phyloP scores from a whole-genome alignment of 805 yeast species.

The Kuraishia ogatae region DNA sequence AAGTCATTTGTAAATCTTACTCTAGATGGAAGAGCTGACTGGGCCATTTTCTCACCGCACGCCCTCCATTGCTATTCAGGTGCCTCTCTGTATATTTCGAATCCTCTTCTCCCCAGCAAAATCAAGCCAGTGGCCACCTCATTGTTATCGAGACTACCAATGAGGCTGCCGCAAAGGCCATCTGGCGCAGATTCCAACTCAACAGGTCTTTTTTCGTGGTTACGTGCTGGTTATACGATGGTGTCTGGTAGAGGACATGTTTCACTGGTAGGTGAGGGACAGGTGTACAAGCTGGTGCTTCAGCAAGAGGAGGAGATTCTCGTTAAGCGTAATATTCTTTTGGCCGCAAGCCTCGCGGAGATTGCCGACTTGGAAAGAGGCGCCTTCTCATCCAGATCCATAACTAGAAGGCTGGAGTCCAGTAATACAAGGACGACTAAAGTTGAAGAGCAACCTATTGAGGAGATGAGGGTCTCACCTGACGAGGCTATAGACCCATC shows the following conservation, averaged over 20 bases:
- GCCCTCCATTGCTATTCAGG: constrained; percentile 48
- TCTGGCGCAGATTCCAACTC: constrained; percentile 9
- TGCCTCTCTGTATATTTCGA: constrained; percentile 32
- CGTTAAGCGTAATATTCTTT: constrained; percentile 34
- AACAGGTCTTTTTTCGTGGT: constrained; percentile 33
- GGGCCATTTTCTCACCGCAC: constrained; percentile 45
- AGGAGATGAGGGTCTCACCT: neutral
- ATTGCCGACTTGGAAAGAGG: constrained; percentile 27
- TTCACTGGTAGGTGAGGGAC: constrained; percentile 47
- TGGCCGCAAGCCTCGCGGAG: constrained; percentile 45
- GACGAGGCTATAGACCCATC: neutral
- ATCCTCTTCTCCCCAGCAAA: constrained; percentile 26
- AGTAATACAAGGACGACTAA: neutral
- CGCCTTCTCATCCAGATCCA: neutral
- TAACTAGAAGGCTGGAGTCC: neutral
- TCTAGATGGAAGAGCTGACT: constrained; percentile 53
- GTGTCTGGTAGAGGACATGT: constrained; percentile 51
- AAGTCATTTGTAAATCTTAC: constrained; percentile 35
- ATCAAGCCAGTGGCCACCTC: neutral
- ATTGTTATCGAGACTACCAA: neutral
- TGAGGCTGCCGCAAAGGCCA: constrained; percentile 13
- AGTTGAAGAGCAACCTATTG: neutral
- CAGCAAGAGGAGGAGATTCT: constrained; percentile 37
- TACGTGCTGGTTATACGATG: constrained; percentile 33
- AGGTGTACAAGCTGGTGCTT: constrained; percentile 38